Evolutionary conservation across 2,329 filamentous ascomycete genomes (phyloP).

Genomic region (Paraphoma sp.): DNA sequence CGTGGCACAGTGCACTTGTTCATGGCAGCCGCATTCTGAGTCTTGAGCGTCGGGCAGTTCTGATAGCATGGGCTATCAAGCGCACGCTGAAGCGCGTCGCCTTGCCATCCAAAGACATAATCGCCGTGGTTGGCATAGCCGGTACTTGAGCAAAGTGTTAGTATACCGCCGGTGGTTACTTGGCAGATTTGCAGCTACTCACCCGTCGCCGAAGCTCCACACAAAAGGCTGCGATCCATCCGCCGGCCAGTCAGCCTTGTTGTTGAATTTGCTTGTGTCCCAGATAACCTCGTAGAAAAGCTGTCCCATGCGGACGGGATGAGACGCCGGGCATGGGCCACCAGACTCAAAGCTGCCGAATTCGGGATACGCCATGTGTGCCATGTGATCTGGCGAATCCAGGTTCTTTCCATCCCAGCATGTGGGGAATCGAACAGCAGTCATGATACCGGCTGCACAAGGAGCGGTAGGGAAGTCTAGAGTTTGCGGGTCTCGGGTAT

Average conservation of each 20-base stretch:
- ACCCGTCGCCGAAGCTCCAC: conserved; percentile 47
- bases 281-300: conserved; percentile 35
- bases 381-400: conserved; percentile 44
- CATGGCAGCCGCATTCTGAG: conserved; percentile 54
- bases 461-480: conserved; percentile 47
- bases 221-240: conserved; percentile 42
- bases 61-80: conserved; percentile 45
- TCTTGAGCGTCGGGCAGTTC: conserved; percentile 52
- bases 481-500: conserved; percentile 50
- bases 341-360: conserved; percentile 30
- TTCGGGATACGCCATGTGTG: conserved; percentile 28
- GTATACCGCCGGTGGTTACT: background rate
- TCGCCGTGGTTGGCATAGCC: conserved; percentile 60
- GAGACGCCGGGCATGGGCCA: conserved; percentile 58
- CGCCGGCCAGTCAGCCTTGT: conserved; percentile 27
- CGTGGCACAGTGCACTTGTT: conserved; percentile 56
- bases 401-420: conserved; percentile 34
- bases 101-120: conserved; percentile 62
- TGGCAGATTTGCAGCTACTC: background rate
- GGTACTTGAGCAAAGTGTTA: conserved; percentile 26
- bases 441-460: conserved; percentile 52
- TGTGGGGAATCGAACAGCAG: conserved; percentile 48
- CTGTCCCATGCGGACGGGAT: conserved; percentile 49
- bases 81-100: conserved; percentile 53
- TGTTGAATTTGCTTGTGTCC: conserved; percentile 46